Evolutionary conservation across 805 yeast species (phyloP), one percentile per base, ranked within the genome.

Genomic region (Grigorovia transvaalensis): DNA sequence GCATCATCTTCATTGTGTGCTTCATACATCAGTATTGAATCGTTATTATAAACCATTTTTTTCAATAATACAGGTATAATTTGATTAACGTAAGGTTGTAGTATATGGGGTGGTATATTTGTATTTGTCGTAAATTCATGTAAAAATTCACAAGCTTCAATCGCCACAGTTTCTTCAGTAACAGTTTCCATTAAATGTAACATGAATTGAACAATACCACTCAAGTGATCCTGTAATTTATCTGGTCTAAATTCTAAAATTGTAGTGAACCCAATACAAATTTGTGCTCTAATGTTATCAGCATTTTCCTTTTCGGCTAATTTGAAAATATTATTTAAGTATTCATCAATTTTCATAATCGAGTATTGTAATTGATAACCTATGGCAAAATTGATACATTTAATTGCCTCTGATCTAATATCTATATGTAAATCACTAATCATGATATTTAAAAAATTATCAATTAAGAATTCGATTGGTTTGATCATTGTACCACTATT

Each of bases 141-240:
- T 53, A 93, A 71, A 59, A 93, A 89, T 69, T 93, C 98, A 66
- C 96, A 88, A 2, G 96, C 97, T 65, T 90, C 96, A 51, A 90
- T 72, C 0, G 96, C 84, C 35, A 88, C 95, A 51, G 77, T 82
- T 57, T 85, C 90, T 55, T 83, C 82, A 19, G 68, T 67, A 19
- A 58, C 63, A 50, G 74, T 73, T 12, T 77, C 76, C 71, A 91
- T 80, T 53, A 89, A 78, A 69, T 89, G 96, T 49, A 88, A 68
- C 61, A 90, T 82, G 71, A 85, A 93, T 56, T 81, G 79, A 44
- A 91, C 78, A 15, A 93, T 88, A n/a, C 97, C 97, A 51, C 77
- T 80, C 52, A 91, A 66, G 65, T 91, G 95, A 8, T 90, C 88
- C 48, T 77, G 68, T 38, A 93, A 71, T 65, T 84, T 85, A 58